These are phyloP conservation scores for carrot (Daucus carota) DNA, from an alignment of 129 eudicot genomes.

Conservation along the genomic window DH1_v3.0 NC_030381.2:48925501-48926000, in stretches of 20 bases:
- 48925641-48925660: conserved; percentile 59
- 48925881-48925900: conserved; percentile 95
- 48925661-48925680: conserved; percentile 70
- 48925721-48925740: conserved; percentile 91
- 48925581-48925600: conserved; percentile 35
- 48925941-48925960: background rate
- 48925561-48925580: conserved; percentile 73
- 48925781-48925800: conserved; percentile 16
- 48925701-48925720: conserved; percentile 92
- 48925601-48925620: conserved; percentile 38
- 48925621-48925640: conserved; percentile 75
- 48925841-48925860: conserved; percentile 66
- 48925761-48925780: conserved; percentile 71
- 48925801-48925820: conserved; percentile 23
- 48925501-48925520: conserved; percentile 33
- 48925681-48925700: conserved; percentile 76
- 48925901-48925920: conserved; percentile 77
- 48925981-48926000: background rate
- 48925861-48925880: conserved; percentile 76
- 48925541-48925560: conserved; percentile 55
- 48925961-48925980: background rate
- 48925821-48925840: conserved; percentile 99
- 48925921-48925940: conserved; percentile 81
- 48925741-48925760: conserved; percentile 86
- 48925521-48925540: conserved; percentile 42